Evolutionary conservation across 495 filamentous ascomycete species (phyloP), one percentile per base, ranked within the genome.

Genomic region (Geopyxis carbonaria): DNA sequence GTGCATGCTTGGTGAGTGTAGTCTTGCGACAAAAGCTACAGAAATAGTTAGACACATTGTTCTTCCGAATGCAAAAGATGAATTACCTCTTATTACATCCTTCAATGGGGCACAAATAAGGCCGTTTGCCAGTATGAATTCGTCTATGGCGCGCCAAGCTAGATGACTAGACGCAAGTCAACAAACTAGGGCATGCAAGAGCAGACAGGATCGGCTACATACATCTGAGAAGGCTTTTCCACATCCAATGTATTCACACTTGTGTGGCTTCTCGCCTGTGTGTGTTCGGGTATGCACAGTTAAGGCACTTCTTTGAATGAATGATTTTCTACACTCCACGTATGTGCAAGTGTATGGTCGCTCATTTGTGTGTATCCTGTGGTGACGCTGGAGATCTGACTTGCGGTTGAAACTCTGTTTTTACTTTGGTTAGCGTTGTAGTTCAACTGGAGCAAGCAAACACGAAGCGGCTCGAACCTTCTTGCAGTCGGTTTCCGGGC

Each of bases 311-410:
- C 82, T 67, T 50, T 92, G 83, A 52, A 91, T 89, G 61, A 92
- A 92, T 54, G 78, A 80, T 62, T 92, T 91, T 22, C 74, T 75
- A 59, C 83, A 92, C 16, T 69, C 73, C 21, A 65, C 64, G 10
- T 68, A 65, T 19, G 61, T 67, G 59, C 83, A 89, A 33, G 70
- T 64, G 51, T 84, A 89, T 22, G 83, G 83, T 35, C 83, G 66
- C 53, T 89, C 83, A 56, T 87, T 86, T 47, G 83, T 92, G 51
- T 92, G 83, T 55, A 92, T 92, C 33, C 83, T 72, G 57, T 80
- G 80, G 57, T 92, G 83, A 53, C 83, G 69, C 57, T 82, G 78
- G 37, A 92, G 68, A 61, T 92, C 83, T 6, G 83, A 92, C 58
- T 89, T 92, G 61, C 83, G 74, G 67, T 87, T 89, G 70, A 92